Evolutionary conservation across 305 asterid genomes (phyloP).

Genomic region (Fraxinus nigra): DNA sequence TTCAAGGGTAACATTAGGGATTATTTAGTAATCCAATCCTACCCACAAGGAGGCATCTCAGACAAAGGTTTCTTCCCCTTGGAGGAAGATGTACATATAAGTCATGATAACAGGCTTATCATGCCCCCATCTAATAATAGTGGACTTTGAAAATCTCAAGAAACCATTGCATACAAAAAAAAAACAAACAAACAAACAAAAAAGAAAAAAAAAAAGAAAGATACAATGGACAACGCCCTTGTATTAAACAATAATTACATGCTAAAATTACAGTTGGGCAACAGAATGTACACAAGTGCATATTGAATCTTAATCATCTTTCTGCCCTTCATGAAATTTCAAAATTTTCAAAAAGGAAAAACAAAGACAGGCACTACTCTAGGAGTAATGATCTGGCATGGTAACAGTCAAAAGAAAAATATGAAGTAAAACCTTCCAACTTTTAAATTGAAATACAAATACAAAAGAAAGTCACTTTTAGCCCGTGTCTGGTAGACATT

Average conservation of each 20-base stretch:
- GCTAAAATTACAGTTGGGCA: not conserved
- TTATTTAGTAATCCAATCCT: not conserved
- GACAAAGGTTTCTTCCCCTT: not conserved
- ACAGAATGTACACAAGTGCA: not conserved
- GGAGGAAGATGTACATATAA: not conserved
- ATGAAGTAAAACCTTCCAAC: conserved; percentile 7
- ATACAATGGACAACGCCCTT: not conserved
- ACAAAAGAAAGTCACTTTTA: not conserved
- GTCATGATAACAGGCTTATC: not conserved
- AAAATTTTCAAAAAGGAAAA: not conserved
- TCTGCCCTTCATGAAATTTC: not conserved
- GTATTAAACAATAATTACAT: not conserved
- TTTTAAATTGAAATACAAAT: conserved; percentile 11
- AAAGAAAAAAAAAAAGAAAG: not conserved
- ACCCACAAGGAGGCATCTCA: not conserved
- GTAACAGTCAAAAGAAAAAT: not conserved
- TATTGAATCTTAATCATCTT: not conserved
- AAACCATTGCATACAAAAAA: not conserved
- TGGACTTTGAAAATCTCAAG: not conserved
- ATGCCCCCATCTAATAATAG: not conserved
- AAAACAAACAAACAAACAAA: too few relatives aligned
- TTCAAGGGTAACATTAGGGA: not conserved
- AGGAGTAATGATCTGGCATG: not conserved
- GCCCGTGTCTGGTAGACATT: too few relatives aligned
- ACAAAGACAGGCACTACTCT: not conserved